Evolutionary conservation across 225 moss, liverwort and hornwort species (phyloP).

Genomic region (Ulota crispa): DNA sequence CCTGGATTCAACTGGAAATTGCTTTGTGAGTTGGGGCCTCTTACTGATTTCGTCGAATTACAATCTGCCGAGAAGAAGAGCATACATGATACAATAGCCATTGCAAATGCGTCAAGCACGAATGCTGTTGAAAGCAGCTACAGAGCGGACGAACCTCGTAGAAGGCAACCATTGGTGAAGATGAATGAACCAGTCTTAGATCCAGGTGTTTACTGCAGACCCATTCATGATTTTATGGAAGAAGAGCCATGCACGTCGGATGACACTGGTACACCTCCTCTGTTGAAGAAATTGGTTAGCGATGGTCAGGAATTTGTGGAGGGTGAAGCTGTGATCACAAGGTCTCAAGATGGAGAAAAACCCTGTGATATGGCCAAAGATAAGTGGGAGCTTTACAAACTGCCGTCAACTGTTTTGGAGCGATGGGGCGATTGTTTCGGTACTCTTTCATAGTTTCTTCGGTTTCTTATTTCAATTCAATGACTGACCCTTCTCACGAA

Average conservation of each 20-base stretch:
- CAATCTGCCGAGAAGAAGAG: slow-evolving; percentile 22
- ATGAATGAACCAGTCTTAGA: slow-evolving; percentile 78
- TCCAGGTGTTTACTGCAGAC: slow-evolving; percentile 55
- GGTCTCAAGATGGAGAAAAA: slow-evolving; percentile 31
- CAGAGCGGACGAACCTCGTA: slow-evolving; percentile 5
- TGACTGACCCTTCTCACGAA: neutral
- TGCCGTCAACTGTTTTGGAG: slow-evolving; percentile 68
- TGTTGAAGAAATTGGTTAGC: slow-evolving; percentile 42
- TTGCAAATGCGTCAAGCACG: neutral
- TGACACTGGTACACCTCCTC: slow-evolving; percentile 42
- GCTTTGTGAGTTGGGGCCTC: slow-evolving; percentile 77
- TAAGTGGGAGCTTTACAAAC: slow-evolving; percentile 73
- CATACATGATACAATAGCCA: slow-evolving; percentile 1
- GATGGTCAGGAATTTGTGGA: slow-evolving; percentile 18
- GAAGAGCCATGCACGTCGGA: slow-evolving; percentile 56
- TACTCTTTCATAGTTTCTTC: slow-evolving; percentile 36
- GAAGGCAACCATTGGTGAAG: slow-evolving; percentile 37
- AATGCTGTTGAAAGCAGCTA: slow-evolving; percentile 12
- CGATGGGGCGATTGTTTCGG: slow-evolving; percentile 97
- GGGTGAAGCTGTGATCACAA: slow-evolving; percentile 23
- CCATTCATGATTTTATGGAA: slow-evolving; percentile 71
- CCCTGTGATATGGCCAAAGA: slow-evolving; percentile 21
- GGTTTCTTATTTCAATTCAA: slow-evolving; percentile 9
- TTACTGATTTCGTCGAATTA: slow-evolving; percentile 37
- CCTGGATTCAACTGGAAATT: slow-evolving; percentile 52